Conservation (phyloP, 1,284 basidiomycete genomes). For the Heterobasidion parviporum region DNA sequence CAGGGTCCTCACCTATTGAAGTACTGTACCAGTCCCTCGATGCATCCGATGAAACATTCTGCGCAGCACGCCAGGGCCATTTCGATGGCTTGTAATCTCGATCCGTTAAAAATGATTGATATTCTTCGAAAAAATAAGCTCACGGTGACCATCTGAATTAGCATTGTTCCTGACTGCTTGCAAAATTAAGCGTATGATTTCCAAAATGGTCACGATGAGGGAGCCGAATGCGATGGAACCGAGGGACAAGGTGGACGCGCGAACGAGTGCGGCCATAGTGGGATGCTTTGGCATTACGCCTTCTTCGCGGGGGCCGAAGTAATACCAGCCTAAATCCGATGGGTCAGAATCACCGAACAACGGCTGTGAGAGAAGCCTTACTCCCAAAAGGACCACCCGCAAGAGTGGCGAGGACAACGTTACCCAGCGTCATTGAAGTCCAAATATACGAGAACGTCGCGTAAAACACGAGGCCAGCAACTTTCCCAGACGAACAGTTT, state of each 20-base stretch:
- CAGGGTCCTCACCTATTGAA: conserved; percentile 61
- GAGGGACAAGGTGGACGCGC: conserved; percentile 79
- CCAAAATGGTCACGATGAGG: conserved; percentile 82
- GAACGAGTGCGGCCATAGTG: conserved; percentile 62
- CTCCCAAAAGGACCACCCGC: conserved; percentile 64
- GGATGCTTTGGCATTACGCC: conserved; percentile 70
- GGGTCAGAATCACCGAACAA: background rate
- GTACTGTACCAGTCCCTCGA: conserved; percentile 66
- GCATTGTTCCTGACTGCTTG: conserved; percentile 61
- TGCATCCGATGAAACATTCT: conserved; percentile 71
- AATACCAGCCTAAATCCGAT: conserved; percentile 49
- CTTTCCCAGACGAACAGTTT: conserved; percentile 42
- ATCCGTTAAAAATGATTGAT: background rate
- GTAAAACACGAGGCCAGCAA: conserved; percentile 70
- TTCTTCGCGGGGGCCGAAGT: conserved; percentile 56
- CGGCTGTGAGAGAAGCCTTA: conserved; percentile 16
- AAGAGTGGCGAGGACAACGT: conserved; percentile 73
- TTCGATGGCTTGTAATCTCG: conserved; percentile 43
- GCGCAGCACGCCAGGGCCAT: conserved; percentile 75
- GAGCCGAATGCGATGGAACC: conserved; percentile 89
- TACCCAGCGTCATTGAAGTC: conserved; percentile 75
- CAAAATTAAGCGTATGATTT: conserved; percentile 65
- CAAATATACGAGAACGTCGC: conserved; percentile 79
- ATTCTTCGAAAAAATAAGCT: conserved; percentile 19
- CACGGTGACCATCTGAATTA: conserved; percentile 68